Evolutionary conservation across 768 basidiomycete species (phyloP), one percentile per base, ranked within the genome.

Genomic region (Russula sp.): DNA sequence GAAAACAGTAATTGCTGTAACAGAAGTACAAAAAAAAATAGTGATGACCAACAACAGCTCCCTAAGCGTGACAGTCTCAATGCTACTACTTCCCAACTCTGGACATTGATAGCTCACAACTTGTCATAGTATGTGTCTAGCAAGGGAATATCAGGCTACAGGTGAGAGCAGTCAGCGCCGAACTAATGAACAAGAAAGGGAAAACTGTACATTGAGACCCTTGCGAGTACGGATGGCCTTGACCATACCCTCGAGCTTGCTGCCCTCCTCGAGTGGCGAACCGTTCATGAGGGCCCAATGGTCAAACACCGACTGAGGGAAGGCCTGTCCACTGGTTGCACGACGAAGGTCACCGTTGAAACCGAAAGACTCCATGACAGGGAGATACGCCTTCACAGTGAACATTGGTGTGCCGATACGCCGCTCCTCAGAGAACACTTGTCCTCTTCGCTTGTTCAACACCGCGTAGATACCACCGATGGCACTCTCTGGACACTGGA

Each of bases 391-490:
- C 84, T 97, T 98, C 77, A 99, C 88, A 50, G 89, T 98, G 87
- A 96, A 96, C 93, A 98, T 97, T 65, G 97, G 97, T 18, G 97
- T 99, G 79, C 97, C 96, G 4, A 86, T 80, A 70, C 95, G 81
- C 78, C 98, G 97, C 76, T 98, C 96, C 77, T 98, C 91, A 68
- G 88, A 90, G 84, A 95, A 96, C 65, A 99, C 96, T 74, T 97
- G 94, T 66, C 96, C 96, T 84, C 95, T 90, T 72, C 94, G 90
- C 79, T 89, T 93, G 85, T 97, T 98, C 78, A 93, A 76, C 65
- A 83, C 83, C 58, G 81, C 83, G 86, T 98, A 98, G 77, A 98
- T 92, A 81, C 96, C 95, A 76, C 95, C 96, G 68, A 98, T 96
- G 63, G 91, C 95, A 73, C 83, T 90, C 75, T 97, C 96, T 58